A percentile compares a stretch with the other conserved stretches of the same genome.
phyloP scores from a whole-genome alignment of 1,284 basidiomycete species.

The Melanopsichium pennsylvanicum region DNA sequence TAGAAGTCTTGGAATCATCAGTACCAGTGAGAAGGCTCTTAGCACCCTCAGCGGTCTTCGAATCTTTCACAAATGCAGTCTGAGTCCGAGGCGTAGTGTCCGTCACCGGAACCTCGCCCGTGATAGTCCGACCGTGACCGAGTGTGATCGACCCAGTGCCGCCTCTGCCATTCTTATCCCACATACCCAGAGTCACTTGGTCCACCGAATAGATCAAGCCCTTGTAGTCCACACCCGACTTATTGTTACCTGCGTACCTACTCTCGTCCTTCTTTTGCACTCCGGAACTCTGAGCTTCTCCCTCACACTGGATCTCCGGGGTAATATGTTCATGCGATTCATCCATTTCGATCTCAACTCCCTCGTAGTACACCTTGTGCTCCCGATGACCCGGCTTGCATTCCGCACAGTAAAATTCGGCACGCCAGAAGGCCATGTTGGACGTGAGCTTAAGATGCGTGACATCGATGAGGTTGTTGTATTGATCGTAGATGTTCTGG shows the following conservation, averaged over 20 bases:
- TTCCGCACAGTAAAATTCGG: slow-evolving; percentile 30
- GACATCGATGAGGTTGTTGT: slow-evolving; percentile 14
- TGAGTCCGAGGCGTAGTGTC: too few relatives aligned
- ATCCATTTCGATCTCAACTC: slow-evolving; percentile 40
- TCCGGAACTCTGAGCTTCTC: slow-evolving; percentile 13
- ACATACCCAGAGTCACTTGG: slow-evolving; percentile 16
- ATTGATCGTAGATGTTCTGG: slow-evolving; percentile 35
- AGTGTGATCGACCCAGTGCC: not conserved
- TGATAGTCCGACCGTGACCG: not conserved
- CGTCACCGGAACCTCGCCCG: not conserved
- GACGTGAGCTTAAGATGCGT: slow-evolving; percentile 15
- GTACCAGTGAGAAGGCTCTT: too few relatives aligned
- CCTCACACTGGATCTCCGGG: slow-evolving; percentile 18
- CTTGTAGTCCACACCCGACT: slow-evolving; percentile 13
- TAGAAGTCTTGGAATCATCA: too few relatives aligned
- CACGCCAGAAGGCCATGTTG: slow-evolving; percentile 31
- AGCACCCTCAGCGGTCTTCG: too few relatives aligned
- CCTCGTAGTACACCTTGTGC: slow-evolving; percentile 33
- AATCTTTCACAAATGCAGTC: too few relatives aligned
- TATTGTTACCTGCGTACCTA: slow-evolving; percentile 16
- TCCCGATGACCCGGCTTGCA: slow-evolving; percentile 15
- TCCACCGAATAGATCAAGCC: slow-evolving; percentile 23
- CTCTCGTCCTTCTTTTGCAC: slow-evolving; percentile 22
- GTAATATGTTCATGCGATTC: not conserved
- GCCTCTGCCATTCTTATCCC: slow-evolving; percentile 14